A percentile compares a stretch with the other conserved stretches of the same genome.
Conservation (phyloP, 2,329 filamentous ascomycete species). For the Penicillium sp. region DNA sequence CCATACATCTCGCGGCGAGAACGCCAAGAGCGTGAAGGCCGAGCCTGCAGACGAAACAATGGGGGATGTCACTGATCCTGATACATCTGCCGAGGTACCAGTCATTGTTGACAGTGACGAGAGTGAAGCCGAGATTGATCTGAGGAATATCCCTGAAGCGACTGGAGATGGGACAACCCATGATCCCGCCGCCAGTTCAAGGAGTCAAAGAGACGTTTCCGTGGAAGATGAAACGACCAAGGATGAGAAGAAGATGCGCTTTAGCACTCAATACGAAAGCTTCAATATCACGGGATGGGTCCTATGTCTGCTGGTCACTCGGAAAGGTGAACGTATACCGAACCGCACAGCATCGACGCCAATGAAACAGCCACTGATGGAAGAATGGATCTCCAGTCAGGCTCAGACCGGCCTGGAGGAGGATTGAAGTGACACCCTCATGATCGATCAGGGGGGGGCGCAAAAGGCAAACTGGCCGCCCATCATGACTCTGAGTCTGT, state of each 20-base stretch:
- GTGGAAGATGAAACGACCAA: neutral
- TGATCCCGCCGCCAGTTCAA: neutral
- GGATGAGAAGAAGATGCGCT: slow-evolving; percentile 84
- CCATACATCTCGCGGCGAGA: slow-evolving; percentile 42
- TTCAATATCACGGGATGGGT: slow-evolving; percentile 94
- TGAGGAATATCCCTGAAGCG: slow-evolving; percentile 57
- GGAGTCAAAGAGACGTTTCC: neutral
- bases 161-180: slow-evolving; percentile 16
- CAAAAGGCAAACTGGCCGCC: too few relatives aligned
- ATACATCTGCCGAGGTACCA: slow-evolving; percentile 27
- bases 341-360: slow-evolving; percentile 28
- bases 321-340: slow-evolving; percentile 50
- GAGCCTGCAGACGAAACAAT: slow-evolving; percentile 23
- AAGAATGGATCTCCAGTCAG: slow-evolving; percentile 84
- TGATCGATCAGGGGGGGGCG: too few relatives aligned
- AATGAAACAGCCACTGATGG: slow-evolving; percentile 63
- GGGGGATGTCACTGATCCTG: neutral
- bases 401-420: slow-evolving; percentile 37
- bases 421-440: slow-evolving; percentile 19
- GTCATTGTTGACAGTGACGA: slow-evolving; percentile 57
- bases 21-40: neutral
- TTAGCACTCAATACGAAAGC: slow-evolving; percentile 86
- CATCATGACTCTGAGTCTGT: too few relatives aligned
- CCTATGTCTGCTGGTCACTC: slow-evolving; percentile 81
- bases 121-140: slow-evolving; percentile 45